Evolutionary conservation across 257 asterid genomes (phyloP), one percentile per base, ranked within the genome.

Genomic region (Euphrasia confusa): DNA sequence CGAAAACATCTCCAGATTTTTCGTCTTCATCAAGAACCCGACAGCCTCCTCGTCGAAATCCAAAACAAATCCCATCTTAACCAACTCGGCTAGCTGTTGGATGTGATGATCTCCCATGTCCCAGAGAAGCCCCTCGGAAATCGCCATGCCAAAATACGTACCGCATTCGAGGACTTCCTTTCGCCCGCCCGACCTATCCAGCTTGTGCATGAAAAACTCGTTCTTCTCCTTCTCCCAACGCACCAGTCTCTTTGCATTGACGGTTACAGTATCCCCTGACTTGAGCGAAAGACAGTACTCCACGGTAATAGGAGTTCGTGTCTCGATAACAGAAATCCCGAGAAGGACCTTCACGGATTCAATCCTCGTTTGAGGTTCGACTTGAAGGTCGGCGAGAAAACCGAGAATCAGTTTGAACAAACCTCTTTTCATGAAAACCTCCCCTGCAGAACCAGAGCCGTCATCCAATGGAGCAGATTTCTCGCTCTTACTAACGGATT

Each of bases 31-130:
- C 54, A 48, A 14, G 54, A 48, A 48, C 54, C 24, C 54, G 8
- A 48, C 8, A 2, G 54, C 54, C 54, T n/a, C 54, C 54, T 48
- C 54, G 18, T 48, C 54, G 15, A 48, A 48, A n/a, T 48, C 54
- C 54, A 48, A 15, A 2, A 48, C 8, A n/a, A 48, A 48, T 0
- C 54, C 54, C 9, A 48, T n/a, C 15, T 48, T 15, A n/a, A 48
- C 7, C 54, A 48, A 6, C 54, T 48, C 54, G 3, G 24, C 54
- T 4, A 48, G 54, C 26, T n/a, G 26, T 15, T 15, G 10, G 7
- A 48, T 14, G 5, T 14, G 18, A n/a, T 48, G 8, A 3, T 48
- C 54, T 15, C 15, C 18, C 17, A n/a, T n/a, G 18, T 48, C 54
- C 54, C 54, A 48, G 2, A 48, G 8, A 48, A 48, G 7, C 54